Base-by-base conservation (phyloP, 1,139 yeast genomes). In the Sugiyamaella pinicola region DNA sequence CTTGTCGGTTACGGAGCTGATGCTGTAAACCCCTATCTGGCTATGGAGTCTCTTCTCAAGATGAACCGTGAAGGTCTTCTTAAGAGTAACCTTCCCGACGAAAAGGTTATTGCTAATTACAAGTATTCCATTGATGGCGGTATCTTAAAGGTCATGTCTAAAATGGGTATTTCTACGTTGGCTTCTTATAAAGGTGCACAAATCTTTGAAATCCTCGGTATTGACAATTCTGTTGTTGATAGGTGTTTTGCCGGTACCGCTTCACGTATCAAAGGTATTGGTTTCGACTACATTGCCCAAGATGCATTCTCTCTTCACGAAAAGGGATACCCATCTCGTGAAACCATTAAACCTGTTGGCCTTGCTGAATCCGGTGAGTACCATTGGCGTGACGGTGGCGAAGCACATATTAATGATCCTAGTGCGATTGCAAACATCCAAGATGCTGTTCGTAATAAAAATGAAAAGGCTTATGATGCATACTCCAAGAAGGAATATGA, bases 361-460 rank as follows among this genome's bases (percentile, higher is more conserved):
- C 79, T 93, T 58, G 96, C 96, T 40, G 98, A 93, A 73, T 83
- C 95, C 57, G 99, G 99, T 72, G 98, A 93, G 71, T 93, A 90
- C 69, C 96, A 90, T 73, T 93, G 96, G 96, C 85, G 99, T 76
- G 98, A 93, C 69, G 98, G 98, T 69, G 99, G 98, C 61, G 96
- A 89, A 65, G 84, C 93, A 49, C 98, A 93, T 70, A 82, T 93
- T 60, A 93, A 93, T 70, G 95, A 89, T 60, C 99, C 99, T 21
- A 81, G 88, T 41, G 97, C 97, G 21, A 87, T 93, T 72, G 97
- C 98, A 29, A 84, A 88, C 57, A 81, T 93, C 69, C 98, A 93
- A 74, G 98, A 93, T 71, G 97, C 98, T 15, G 99, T 93, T 51
- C 83, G 96, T 69, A 91, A 91, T 79, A 91, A 91, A 75, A 91